phyloP scores from a whole-genome alignment of 148 eudicot genomes.

The Drosera capensis region DNA sequence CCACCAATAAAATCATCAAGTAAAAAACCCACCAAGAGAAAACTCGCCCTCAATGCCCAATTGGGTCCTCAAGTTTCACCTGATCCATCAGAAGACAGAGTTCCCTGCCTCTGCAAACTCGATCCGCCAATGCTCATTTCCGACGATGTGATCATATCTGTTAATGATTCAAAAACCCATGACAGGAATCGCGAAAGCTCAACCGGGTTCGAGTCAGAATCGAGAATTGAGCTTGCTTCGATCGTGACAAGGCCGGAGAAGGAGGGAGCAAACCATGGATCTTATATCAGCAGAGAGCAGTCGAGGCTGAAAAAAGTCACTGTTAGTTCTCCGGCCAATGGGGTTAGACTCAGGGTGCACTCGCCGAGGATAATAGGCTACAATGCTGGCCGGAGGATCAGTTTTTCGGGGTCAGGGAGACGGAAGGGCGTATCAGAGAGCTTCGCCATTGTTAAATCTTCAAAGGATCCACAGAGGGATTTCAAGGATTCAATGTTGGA shows the following conservation, averaged over 20 bases:
- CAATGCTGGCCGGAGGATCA: conserved; percentile 17
- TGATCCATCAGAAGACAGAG: background rate
- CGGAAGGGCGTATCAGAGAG: conserved; percentile 43
- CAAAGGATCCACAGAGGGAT: conserved; percentile 57
- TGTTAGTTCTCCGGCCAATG: conserved; percentile 8
- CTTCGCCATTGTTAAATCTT: conserved; percentile 68
- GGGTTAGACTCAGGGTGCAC: conserved; percentile 40
- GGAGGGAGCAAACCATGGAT: too few relatives aligned
- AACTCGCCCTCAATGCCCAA: conserved; percentile 5
- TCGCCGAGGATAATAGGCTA: conserved; percentile 40
- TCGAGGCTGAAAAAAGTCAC: background rate
- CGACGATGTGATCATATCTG: conserved; percentile 12
- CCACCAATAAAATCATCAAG: conserved; percentile 27
- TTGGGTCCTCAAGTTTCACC: background rate
- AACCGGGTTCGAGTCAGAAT: conserved; percentile 3
- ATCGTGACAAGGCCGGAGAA: conserved; percentile 24
- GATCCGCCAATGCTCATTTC: background rate
- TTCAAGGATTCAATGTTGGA: conserved; percentile 90
- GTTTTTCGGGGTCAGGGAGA: background rate
- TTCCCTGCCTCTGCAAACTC: conserved; percentile 6
- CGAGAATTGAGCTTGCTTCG: conserved; percentile 20
- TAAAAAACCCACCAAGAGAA: conserved; percentile 12
- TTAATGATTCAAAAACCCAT: conserved; percentile 4
- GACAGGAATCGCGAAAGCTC: background rate
- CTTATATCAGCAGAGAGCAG: background rate